Base-by-base conservation (phyloP, 352 stramenopile species). In the Globisporangium nodosum region DNA sequence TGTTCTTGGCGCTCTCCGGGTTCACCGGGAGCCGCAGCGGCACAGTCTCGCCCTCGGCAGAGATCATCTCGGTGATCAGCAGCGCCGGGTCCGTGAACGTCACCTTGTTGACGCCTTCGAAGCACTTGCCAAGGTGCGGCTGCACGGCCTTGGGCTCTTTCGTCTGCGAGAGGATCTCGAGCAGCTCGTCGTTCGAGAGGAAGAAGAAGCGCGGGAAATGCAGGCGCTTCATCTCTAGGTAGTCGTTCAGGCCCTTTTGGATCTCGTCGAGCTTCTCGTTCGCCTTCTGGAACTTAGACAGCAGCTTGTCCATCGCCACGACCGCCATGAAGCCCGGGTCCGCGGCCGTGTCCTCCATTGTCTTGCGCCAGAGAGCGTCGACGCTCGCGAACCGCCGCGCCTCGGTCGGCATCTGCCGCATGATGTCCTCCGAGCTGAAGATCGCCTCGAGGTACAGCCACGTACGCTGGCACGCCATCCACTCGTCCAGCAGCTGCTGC, bases 401-500 rank as follows among this genome's bases (percentile, higher is more conserved):
- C 52, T 98, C 91, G 0, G 88, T 97, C 5, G 93, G 94, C 80
- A 98, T 96, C 74, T 98, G 94, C 12, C 92, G 75, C 89, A 98
- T 97, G 49, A 98, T 98, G 59, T 98, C 95, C 43, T 97, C 90
- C 1, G 85, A 96, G 56, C 82, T 94, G 63, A 98, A 98, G 51
- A 98, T 98, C 5, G 94, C 91, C 69, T 98, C 92, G 6, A 98
- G 78, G 63, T 98, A 98, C 33, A 98, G 74, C 94, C 95, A 98
- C 52, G 92, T 97, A 31, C 91, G 79, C 70, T 98, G 95, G 54
- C 88, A 97, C 5, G 62, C 81, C 70, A 98, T 96, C 90, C 90
- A 97, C 63, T 97, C 92, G 64, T 98, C 94, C 9, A 98, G 66
- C n/a, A 98, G 66, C 40, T 95, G 80, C 57, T 97, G 88, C 11